These are phyloP conservation scores for Saccharum hybrid DNA, from an alignment of 202 grass and related monocot genomes.

Conservation along the genomic window DNA sequence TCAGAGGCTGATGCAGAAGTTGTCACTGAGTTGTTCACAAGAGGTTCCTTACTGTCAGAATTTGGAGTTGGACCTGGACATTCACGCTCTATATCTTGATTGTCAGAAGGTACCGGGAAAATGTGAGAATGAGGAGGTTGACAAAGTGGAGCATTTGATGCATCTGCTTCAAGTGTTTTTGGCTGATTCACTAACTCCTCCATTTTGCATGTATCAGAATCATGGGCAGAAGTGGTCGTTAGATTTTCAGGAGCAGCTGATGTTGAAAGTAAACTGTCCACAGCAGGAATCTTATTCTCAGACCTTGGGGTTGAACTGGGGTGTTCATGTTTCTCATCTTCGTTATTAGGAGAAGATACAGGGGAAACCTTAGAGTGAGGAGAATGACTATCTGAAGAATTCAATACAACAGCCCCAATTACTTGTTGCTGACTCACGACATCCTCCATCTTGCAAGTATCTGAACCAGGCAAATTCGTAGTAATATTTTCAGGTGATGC, in stretches of 20 bases:
- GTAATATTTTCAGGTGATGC: conserved; percentile 34
- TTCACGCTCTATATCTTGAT: too few species aligned
- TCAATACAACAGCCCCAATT: conserved; percentile 25
- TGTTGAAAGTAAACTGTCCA: conserved; percentile 22
- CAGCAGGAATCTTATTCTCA: conserved; percentile 2
- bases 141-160: too few species aligned
- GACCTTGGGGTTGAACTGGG: conserved; percentile 44
- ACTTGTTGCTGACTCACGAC: conserved; percentile 28
- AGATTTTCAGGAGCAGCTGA: conserved; percentile 21
- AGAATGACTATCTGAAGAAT: conserved; percentile 36
- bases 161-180: too few species aligned
- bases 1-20: too few species aligned
- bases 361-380: conserved; percentile 27
- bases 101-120: too few species aligned
- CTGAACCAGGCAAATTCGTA: neutral
- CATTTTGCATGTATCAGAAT: conserved; percentile 14
- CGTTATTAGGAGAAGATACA: conserved; percentile 28
- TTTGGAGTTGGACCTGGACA: too few species aligned
- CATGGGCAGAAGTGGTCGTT: neutral
- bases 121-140: too few species aligned
- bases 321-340: conserved; percentile 41
- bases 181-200: conserved; percentile 21
- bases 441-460: conserved; percentile 26
- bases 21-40: too few species aligned
- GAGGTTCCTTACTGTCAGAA: too few species aligned